Conservation (phyloP, 805 yeast species). For the Saccharomyces kudriavzevii region DNA sequence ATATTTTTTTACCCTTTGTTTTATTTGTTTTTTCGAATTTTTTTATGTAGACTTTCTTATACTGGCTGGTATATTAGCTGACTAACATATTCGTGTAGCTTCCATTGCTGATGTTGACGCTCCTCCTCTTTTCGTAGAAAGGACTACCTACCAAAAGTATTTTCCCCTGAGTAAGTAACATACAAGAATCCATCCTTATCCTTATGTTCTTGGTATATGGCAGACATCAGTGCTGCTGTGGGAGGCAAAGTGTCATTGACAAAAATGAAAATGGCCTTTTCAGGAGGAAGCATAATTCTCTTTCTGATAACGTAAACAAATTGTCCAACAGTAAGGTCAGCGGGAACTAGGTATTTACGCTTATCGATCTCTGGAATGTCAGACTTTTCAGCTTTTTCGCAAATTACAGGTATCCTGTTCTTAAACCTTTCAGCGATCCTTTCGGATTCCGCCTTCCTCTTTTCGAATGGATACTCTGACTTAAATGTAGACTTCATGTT, state of each 20-base stretch:
- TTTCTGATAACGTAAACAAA: conserved; percentile 96
- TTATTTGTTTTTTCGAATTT: background rate
- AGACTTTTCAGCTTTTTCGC: conserved; percentile 94
- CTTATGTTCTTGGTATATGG: conserved; percentile 92
- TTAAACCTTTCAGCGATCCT: conserved; percentile 82
- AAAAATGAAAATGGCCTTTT: conserved; percentile 95
- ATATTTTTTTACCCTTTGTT: background rate
- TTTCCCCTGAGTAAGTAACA: conserved; percentile 93
- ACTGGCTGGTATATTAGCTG: background rate
- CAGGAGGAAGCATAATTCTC: conserved; percentile 91
- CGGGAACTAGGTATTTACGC: conserved; percentile 92
- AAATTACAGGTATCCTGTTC: conserved; percentile 91
- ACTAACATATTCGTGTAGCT: background rate
- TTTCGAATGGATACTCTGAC: conserved; percentile 82
- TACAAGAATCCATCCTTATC: conserved; percentile 97
- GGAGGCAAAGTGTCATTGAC: conserved; percentile 97
- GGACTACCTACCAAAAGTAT: conserved; percentile 71
- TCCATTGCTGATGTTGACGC: background rate
- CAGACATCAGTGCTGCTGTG: conserved; percentile 92
- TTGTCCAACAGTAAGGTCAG: conserved; percentile 94
- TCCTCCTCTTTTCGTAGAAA: background rate
- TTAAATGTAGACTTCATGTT: conserved; percentile 31
- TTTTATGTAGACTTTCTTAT: background rate
- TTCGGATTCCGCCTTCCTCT: conserved; percentile 90
- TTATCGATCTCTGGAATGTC: conserved; percentile 95